These are phyloP conservation scores for Neonectria punicea DNA, from an alignment of 2,329 filamentous ascomycete species.

Conservation along the genomic window DNA sequence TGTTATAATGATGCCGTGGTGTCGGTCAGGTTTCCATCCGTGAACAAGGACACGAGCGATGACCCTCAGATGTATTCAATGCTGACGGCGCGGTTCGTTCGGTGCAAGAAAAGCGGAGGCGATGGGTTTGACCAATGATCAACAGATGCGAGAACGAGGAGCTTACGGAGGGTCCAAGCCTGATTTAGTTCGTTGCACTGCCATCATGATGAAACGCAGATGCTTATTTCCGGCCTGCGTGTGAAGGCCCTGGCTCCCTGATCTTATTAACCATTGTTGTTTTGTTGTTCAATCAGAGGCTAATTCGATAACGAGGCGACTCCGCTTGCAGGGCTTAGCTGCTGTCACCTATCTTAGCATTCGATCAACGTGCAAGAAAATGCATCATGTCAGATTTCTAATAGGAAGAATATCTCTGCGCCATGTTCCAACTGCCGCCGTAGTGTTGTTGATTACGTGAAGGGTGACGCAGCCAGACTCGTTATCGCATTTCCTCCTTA, in stretches of 20 bases:
- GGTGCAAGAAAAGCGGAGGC: no score
- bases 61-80: no score
- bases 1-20: no score
- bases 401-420: not conserved
- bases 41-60: no score
- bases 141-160: constrained; percentile 15
- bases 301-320: constrained; percentile 17
- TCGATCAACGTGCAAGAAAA: no score
- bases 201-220: not conserved
- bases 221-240: not conserved
- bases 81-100: no score
- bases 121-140: not conserved
- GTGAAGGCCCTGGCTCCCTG: not conserved
- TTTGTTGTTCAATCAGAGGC: not conserved
- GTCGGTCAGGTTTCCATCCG: no score
- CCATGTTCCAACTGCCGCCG: not conserved
- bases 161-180: not conserved
- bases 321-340: constrained; percentile 15
- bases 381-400: not conserved
- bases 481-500: not conserved
- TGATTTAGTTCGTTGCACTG: not conserved
- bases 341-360: not conserved
- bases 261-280: not conserved
- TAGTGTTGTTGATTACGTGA: no score
- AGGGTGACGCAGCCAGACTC: not conserved